These are phyloP conservation scores for Coemansia sp. DNA, from an alignment of 192 early-diverging fungal species.

Conservation along the genomic window DNA sequence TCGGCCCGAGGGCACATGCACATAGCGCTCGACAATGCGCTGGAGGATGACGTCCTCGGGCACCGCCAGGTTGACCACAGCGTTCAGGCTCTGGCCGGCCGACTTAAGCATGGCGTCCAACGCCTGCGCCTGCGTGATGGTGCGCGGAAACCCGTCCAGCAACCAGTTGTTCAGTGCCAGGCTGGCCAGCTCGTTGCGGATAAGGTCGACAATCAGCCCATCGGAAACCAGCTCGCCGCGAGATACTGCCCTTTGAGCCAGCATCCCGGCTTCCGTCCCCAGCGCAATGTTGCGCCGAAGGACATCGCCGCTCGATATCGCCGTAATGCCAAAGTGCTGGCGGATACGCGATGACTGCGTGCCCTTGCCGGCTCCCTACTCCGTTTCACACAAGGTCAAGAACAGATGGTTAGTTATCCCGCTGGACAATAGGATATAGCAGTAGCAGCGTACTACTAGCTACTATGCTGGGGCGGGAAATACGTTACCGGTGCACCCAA, in stretches of 20 bases:
- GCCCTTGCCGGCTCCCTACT: constrained; percentile 79
- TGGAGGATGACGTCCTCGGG: constrained; percentile 85
- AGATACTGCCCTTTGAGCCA: constrained; percentile 51
- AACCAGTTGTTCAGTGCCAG: constrained; percentile 61
- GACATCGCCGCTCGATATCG: constrained; percentile 85
- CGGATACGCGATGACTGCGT: constrained; percentile 80
- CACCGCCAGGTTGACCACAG: constrained; percentile 87
- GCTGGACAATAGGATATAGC: not conserved
- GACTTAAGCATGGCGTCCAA: constrained; percentile 55
- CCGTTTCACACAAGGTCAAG: not conserved
- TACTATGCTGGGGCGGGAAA: too few species aligned
- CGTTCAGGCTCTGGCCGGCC: constrained; percentile 63
- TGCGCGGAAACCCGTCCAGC: constrained; percentile 90
- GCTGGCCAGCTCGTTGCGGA: constrained; percentile 26
- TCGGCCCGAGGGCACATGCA: constrained; percentile 84
- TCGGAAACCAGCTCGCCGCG: constrained; percentile 41
- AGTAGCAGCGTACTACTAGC: not conserved
- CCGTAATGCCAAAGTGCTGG: constrained; percentile 59
- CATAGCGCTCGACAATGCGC: constrained; percentile 91
- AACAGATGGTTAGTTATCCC: not conserved
- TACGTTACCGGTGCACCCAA: constrained; percentile 67
- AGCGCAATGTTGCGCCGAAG: constrained; percentile 77
- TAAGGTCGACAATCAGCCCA: constrained; percentile 39
- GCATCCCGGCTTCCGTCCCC: constrained; percentile 58
- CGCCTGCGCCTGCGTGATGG: constrained; percentile 70